Conservation (phyloP, 768 basidiomycete genomes). For the Obba rivulosa region DNA sequence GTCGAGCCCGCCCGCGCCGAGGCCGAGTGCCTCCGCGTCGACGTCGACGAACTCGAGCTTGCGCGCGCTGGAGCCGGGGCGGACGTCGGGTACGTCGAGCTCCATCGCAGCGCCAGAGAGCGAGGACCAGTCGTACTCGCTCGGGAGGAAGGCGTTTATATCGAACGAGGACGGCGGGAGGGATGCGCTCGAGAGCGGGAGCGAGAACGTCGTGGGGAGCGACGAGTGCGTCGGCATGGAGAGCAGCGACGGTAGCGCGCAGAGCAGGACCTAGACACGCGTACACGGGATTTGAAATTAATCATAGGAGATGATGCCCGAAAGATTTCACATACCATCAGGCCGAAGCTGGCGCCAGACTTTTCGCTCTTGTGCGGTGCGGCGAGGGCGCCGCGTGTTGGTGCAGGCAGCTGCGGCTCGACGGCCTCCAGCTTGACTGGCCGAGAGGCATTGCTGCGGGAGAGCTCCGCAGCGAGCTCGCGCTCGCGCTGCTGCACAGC, state of each 20-base stretch:
- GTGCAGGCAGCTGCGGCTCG: constrained; percentile 44
- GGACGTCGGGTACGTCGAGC: constrained; percentile 21
- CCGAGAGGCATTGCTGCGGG: constrained; percentile 27
- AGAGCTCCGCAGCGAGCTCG: constrained; percentile 58
- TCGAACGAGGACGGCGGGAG: constrained; percentile 38
- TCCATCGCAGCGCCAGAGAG: constrained; percentile 27
- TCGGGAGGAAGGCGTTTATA: constrained; percentile 21
- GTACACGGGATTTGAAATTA: background rate
- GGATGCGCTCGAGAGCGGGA: constrained; percentile 38
- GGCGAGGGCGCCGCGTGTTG: constrained; percentile 24
- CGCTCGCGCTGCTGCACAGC: constrained; percentile 63
- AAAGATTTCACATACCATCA: constrained; percentile 50
- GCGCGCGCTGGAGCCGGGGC: constrained; percentile 25
- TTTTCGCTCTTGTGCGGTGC: constrained; percentile 40
- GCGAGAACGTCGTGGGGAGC: constrained; percentile 50
- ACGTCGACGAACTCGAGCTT: constrained; percentile 58
- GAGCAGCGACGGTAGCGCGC: constrained; percentile 69
- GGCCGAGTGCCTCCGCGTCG: constrained; percentile 41
- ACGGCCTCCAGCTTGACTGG: constrained; percentile 54
- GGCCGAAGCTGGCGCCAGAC: constrained; percentile 60
- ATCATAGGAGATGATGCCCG: constrained; percentile 21
- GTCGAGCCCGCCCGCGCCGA: constrained; percentile 46
- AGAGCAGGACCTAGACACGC: constrained; percentile 57
- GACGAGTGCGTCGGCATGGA: constrained; percentile 54
- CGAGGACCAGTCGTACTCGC: constrained; percentile 42